Evolutionary conservation across 2,329 filamentous ascomycete species (phyloP).

Genomic region (Beauveria brongniartii): DNA sequence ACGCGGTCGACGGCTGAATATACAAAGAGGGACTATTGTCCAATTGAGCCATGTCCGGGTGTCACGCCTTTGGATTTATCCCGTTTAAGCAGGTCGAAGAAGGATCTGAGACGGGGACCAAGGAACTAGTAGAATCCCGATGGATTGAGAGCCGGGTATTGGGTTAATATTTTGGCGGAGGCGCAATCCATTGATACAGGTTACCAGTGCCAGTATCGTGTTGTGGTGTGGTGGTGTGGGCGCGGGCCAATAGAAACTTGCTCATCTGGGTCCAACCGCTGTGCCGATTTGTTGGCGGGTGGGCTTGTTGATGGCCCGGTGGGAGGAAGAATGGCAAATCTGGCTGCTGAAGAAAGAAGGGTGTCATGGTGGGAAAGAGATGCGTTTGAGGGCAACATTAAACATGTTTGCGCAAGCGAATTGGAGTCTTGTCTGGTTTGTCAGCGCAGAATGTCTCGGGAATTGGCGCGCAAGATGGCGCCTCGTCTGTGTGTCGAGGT

Average conservation of each 20-base stretch:
- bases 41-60: not conserved
- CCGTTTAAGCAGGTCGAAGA: not conserved
- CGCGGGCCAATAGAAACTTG: slow-evolving; percentile 33
- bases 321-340: not conserved
- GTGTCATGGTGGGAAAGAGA: too few relatives aligned
- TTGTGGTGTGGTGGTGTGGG: not conserved
- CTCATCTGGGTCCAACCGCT: slow-evolving; percentile 21
- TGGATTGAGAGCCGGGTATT: too few relatives aligned
- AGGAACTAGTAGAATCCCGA: not conserved
- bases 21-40: not conserved
- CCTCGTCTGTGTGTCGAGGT: not conserved
- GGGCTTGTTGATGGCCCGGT: not conserved
- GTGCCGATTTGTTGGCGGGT: not conserved
- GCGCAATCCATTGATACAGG: too few relatives aligned
- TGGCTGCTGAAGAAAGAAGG: not conserved
- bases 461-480: not conserved
- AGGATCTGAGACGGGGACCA: not conserved
- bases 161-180: too few relatives aligned
- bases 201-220: too few relatives aligned
- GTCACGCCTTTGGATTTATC: not conserved
- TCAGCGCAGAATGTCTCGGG: not conserved
- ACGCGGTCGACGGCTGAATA: not conserved
- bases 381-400: too few relatives aligned
- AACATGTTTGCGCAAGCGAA: not conserved
- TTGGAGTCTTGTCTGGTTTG: not conserved